These are phyloP conservation scores for Schoenoplectus triqueter DNA, from an alignment of 202 grass and related monocot species.

Conservation along the genomic window DNA sequence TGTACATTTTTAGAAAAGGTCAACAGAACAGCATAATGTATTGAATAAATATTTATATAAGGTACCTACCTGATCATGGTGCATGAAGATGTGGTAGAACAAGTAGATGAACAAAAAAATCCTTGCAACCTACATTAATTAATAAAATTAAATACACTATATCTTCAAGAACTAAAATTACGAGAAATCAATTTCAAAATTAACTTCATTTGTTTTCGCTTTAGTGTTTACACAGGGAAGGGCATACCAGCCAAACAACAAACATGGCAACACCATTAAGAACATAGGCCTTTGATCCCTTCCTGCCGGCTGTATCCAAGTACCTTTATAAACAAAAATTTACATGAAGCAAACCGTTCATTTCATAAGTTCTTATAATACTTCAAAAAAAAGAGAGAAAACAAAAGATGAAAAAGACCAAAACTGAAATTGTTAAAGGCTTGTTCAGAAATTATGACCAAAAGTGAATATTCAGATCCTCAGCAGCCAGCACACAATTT, in stretches of 20 bases:
- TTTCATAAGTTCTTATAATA: conserved; percentile 35
- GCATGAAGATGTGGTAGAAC: conserved; percentile 85
- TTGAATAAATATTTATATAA: conserved; percentile 14
- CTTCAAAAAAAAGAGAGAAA: conserved; percentile 7
- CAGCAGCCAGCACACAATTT: not conserved
- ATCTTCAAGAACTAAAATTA: conserved; percentile 12
- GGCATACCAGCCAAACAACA: conserved; percentile 80
- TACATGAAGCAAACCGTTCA: conserved; percentile 37
- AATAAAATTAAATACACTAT: conserved; percentile 39
- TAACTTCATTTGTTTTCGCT: not conserved
- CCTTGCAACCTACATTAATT: conserved; percentile 73
- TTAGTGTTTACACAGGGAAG: conserved; percentile 5
- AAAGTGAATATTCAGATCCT: conserved; percentile 3
- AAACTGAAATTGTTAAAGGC: not conserved
- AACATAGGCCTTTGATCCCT: conserved; percentile 81
- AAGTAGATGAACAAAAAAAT: conserved; percentile 91
- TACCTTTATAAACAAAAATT: conserved; percentile 62
- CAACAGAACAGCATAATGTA: not conserved
- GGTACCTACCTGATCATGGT: conserved; percentile 92
- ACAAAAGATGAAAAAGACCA: conserved; percentile 27
- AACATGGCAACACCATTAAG: conserved; percentile 89
- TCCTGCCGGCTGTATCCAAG: conserved; percentile 90
- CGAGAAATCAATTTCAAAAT: conserved; percentile 10
- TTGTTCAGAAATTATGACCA: not conserved
- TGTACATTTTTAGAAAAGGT: conserved; percentile 28